Base-by-base conservation (phyloP, 176 grass and related monocot genomes). In the Rhynchospora breviuscula region DNA sequence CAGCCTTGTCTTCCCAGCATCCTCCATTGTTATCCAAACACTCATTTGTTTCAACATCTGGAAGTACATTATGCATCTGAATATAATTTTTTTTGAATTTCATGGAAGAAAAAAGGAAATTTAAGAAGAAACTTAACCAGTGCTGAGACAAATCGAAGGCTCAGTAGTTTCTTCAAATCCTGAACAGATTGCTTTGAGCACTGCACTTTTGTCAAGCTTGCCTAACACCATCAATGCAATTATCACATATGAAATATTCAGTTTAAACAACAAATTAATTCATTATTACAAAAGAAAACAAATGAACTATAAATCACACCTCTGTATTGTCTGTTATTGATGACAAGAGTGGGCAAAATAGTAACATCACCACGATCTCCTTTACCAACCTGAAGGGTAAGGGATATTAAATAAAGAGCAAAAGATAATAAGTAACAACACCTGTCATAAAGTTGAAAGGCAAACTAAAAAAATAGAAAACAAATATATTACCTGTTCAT, bases 21-120 rank as follows among this genome's bases (percentile, higher is more conserved):
- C 94, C 94, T 76, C 94, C 94, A 81, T 97, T 86, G 83, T 93
- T 97, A 22, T 97, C 94, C 88, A 97, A 90, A 87, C 94, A 97
- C 71, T 97, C 94, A 88, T 97, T 97, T 93, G 91, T 93, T 90
- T 97, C 84, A 81, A 97, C 67, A 40, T 97, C 94, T 93, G 53
- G 35, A 90, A 18, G 7, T 79, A 77, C 60, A 83, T 59, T 13
- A 61, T 48, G 26, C 67, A 73, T 81, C 44, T 51, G 46, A 54
- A 23, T 72, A 63, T 75, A 75, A 75, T 14, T 52, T 4, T 35
- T 53, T 59, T 23, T 33, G n/a, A 87, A 79, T 18, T 63, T 69
- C 22, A 74, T 53, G 15, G 45, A 64, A 81, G 5, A 65, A 67
- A 56, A 88, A 83, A 76, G 72, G 31, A 9, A 14, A 21, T 49